phyloP scores from a whole-genome alignment of 306 rosid species.

The Acacia crassicarpa region DNA sequence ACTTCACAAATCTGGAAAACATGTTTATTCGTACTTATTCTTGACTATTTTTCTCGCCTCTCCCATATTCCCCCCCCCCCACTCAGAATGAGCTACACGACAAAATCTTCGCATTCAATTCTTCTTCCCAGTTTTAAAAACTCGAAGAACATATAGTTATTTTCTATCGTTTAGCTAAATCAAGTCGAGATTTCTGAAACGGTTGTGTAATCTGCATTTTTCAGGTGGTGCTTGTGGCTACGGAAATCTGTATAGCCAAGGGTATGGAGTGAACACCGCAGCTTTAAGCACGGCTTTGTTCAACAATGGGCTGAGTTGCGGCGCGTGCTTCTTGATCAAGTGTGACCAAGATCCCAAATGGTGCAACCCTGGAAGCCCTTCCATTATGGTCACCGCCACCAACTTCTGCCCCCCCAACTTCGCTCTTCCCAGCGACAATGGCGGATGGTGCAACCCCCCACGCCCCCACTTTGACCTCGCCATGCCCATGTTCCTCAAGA shows the following conservation, averaged over 20 bases:
- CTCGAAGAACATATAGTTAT: neutral
- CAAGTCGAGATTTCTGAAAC: neutral
- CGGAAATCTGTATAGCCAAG: slow-evolving; percentile 94
- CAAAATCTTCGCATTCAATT: neutral
- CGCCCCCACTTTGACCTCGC: slow-evolving; percentile 93
- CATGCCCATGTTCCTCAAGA: slow-evolving; percentile 97
- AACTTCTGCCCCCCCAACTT: slow-evolving; percentile 94
- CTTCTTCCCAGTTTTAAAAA: neutral
- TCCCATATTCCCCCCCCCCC: neutral
- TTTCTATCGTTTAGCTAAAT: neutral
- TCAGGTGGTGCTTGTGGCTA: slow-evolving; percentile 96
- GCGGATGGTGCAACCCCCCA: slow-evolving; percentile 99
- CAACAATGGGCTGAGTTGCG: slow-evolving; percentile 88
- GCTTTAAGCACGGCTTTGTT: slow-evolving; percentile 93
- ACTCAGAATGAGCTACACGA: neutral
- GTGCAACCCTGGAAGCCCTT: slow-evolving; percentile 92
- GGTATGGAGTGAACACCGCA: slow-evolving; percentile 89
- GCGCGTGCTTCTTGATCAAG: slow-evolving; percentile 88
- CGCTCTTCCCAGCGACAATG: slow-evolving; percentile 82
- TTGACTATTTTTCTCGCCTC: neutral
- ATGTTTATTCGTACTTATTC: neutral
- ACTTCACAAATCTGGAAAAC: neutral
- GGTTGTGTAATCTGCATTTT: neutral
- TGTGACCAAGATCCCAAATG: slow-evolving; percentile 73
- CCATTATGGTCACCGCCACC: slow-evolving; percentile 84